Conservation (phyloP, 2,329 filamentous ascomycete genomes). For the Colletotrichum viniferum region DNA sequence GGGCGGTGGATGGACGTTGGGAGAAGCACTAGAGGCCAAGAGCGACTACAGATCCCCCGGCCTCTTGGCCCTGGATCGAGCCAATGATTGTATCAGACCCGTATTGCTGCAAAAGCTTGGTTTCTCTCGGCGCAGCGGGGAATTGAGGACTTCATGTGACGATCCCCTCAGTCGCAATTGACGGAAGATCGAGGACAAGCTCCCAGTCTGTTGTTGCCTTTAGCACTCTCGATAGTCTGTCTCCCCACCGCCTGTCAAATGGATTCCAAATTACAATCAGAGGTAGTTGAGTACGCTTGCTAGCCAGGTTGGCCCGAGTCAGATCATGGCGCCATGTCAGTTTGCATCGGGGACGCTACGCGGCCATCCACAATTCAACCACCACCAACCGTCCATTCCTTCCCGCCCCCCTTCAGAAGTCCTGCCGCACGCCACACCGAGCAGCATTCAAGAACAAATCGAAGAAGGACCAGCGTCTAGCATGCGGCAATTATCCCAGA, state of each 20-base stretch:
- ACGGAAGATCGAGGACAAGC: not conserved
- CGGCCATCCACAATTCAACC: not conserved
- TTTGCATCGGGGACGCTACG: not conserved
- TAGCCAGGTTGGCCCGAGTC: not conserved
- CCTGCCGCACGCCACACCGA: not conserved
- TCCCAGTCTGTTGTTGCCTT: not conserved
- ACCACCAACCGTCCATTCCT: not conserved
- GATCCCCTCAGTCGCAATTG: not conserved
- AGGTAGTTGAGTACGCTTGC: not conserved
- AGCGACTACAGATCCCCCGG: not conserved
- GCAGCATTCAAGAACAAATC: not conserved
- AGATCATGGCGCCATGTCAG: not conserved
- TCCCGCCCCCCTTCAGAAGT: not conserved
- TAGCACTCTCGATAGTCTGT: not conserved
- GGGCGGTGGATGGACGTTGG: not conserved
- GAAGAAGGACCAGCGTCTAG: not conserved
- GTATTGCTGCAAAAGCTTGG: not conserved
- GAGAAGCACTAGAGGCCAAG: not conserved
- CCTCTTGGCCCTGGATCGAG: not conserved
- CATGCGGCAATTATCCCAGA: not conserved
- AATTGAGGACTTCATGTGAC: not conserved
- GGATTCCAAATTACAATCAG: not conserved
- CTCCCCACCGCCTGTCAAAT: not conserved
- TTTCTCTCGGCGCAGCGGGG: constrained; percentile 5
- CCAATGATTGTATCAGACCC: not conserved